Percentiles rank a stretch among this genome's conserved stretches.
Conservation (phyloP, 768 basidiomycete species). For the Amanita polypyramis region DNA sequence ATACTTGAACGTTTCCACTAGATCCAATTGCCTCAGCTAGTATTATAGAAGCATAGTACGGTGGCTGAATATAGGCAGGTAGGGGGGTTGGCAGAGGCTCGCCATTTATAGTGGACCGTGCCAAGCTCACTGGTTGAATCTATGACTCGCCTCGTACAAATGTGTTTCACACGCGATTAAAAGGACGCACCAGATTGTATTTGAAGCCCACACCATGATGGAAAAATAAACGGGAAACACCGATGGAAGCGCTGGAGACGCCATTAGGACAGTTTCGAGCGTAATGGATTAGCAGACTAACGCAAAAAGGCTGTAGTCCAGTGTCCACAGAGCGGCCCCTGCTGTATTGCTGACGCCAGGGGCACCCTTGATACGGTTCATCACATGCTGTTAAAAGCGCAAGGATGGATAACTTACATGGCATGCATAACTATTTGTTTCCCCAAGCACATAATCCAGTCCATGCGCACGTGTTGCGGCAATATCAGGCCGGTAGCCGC, state of each 20-base stretch:
- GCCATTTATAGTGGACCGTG: constrained; percentile 47
- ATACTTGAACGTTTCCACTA: constrained; percentile 26
- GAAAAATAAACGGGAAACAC: constrained; percentile 46
- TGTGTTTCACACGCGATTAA: not conserved
- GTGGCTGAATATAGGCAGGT: constrained; percentile 51
- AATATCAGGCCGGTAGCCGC: constrained; percentile 42
- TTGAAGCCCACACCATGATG: constrained; percentile 65
- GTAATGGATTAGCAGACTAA: constrained; percentile 10
- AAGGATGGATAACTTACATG: constrained; percentile 20
- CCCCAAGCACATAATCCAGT: constrained; percentile 51
- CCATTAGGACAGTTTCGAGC: not conserved
- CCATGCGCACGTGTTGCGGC: constrained; percentile 32
- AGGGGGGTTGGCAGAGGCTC: constrained; percentile 36
- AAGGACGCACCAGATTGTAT: constrained; percentile 43
- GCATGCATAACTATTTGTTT: constrained; percentile 44
- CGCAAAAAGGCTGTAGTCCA: constrained; percentile 57
- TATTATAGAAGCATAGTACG: constrained; percentile 57
- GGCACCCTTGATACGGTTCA: constrained; percentile 22
- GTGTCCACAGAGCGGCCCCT: constrained; percentile 59
- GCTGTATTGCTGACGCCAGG: constrained; percentile 57
- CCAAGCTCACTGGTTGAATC: constrained; percentile 56
- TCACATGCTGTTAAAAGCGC: not conserved
- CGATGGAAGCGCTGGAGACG: constrained; percentile 30
- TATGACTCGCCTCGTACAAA: constrained; percentile 13
- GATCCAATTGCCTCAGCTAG: constrained; percentile 46